Base-by-base conservation (phyloP, 768 basidiomycete species). In the Gelatoporia subvermispora region DNA sequence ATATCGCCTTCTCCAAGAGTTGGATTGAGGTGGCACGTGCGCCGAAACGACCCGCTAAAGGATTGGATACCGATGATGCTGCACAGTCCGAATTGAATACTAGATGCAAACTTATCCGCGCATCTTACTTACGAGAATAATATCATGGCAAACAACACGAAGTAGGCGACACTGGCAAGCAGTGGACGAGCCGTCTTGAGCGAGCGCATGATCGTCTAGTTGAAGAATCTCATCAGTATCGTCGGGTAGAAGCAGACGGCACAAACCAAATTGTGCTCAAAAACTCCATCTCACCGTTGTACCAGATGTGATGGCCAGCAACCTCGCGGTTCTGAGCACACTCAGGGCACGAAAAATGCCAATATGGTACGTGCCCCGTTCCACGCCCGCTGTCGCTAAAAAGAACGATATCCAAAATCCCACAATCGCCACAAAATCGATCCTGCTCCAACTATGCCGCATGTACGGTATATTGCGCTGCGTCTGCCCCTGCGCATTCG, bases 1-100 rank as follows among this genome's bases (percentile, higher is more conserved):
- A 74, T 73, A 11, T 68, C 66, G 9, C 53, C 58, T 60, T 82
- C 82, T 1, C 84, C 85, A 2, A 77, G 67, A 2, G 72, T 74
- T 3, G 84, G 73, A 16, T 64, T 56, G 35, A 88, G 68, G 41
- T 75, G 69, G 57, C 87, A 89, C 1, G 72, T 74, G 8, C 87
- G 77, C 16, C 83, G 73, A 36, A 88, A 72, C 1, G 91, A 93
- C 1, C 92, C 93, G 49, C 85, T 82, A 73, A 99, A 99, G 0
- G 89, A 81, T 57, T 97, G 92, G 1, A 96, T 79, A n/a, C 95
- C 94, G 49, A 96, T 88, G 60, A 97, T 88, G 3, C 90, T 88
- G 53, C 2, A 25, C 2, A 22, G 10, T 17, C 22, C 11, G 16
- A 24, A 10, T 18, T 42, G 4, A 42, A 22, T 20, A 10, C 8